Percentiles rank a stretch among this genome's conserved stretches.
Evolutionary conservation across 768 basidiomycete species (phyloP).

Genomic region (Lactarius quietus): DNA sequence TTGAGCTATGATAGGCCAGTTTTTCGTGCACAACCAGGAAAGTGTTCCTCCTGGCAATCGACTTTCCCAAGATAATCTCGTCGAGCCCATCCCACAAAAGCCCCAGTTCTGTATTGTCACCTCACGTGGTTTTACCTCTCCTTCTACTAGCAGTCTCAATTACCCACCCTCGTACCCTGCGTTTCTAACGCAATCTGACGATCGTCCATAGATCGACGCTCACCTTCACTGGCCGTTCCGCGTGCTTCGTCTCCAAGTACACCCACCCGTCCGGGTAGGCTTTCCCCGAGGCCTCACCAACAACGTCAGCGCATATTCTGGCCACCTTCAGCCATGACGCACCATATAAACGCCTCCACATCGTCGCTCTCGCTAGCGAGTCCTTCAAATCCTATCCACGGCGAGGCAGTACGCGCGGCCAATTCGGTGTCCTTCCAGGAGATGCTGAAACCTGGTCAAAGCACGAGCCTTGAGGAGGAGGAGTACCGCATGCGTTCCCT

Average conservation of each 20-base stretch:
- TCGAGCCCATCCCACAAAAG: conserved; percentile 41
- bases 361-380: conserved; percentile 43
- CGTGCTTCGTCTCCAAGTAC: conserved; percentile 26
- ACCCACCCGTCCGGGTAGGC: conserved; percentile 8
- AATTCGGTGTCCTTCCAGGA: conserved; percentile 63
- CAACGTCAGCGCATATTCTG: conserved; percentile 29
- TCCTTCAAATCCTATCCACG: conserved; percentile 52
- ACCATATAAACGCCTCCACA: conserved; percentile 57
- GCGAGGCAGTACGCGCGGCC: conserved; percentile 66
- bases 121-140: conserved; percentile 44
- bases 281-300: conserved; percentile 10
- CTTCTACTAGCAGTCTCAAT: conserved; percentile 48
- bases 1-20: conserved; percentile 45
- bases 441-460: conserved; percentile 57
- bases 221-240: conserved; percentile 41
- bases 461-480: conserved; percentile 60
- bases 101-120: conserved; percentile 36
- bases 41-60: conserved; percentile 36
- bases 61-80: too few relatives aligned
- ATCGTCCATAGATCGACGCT: conserved; percentile 30
- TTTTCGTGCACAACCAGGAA: conserved; percentile 37
- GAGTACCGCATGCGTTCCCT: conserved; percentile 61
- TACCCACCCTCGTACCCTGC: conserved; percentile 34
- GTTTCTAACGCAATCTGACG: conserved; percentile 30
- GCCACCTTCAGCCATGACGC: conserved; percentile 41